Percentiles rank a stretch among this genome's conserved stretches.
Conservation (phyloP, 805 yeast genomes). For the Candida suzukii region DNA sequence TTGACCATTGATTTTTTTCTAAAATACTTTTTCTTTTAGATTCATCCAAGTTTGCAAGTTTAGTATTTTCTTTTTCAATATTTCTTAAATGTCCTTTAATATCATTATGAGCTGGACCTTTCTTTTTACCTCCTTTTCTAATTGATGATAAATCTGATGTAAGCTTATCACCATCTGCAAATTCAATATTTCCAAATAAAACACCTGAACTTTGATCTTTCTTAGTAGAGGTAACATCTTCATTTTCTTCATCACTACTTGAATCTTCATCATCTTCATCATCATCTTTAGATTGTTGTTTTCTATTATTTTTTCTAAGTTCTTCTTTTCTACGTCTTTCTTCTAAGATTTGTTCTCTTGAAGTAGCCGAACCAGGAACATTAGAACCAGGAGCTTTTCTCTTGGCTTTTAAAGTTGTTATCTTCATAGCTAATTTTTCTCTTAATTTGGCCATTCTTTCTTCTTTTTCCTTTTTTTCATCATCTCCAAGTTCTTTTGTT, state of each 20-base stretch:
- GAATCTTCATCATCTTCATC: conserved; percentile 34
- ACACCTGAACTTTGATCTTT: conserved; percentile 31
- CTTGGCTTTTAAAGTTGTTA: conserved; percentile 60
- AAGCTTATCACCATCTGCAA: conserved; percentile 73
- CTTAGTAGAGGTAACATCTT: conserved; percentile 26
- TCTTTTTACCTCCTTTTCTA: conserved; percentile 53
- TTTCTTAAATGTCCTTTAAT: conserved; percentile 72
- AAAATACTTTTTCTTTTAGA: conserved; percentile 54
- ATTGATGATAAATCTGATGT: conserved; percentile 62
- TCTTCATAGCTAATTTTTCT: conserved; percentile 71
- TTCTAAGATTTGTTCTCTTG: conserved; percentile 73
- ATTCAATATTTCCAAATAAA: conserved; percentile 74
- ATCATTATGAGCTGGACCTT: conserved; percentile 85
- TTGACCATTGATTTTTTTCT: conserved; percentile 80
- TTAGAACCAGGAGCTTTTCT: conserved; percentile 91
- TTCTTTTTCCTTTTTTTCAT: conserved; percentile 42
- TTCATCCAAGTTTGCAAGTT: conserved; percentile 47
- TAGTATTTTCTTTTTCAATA: conserved; percentile 67
- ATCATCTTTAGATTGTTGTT: conserved; percentile 25
- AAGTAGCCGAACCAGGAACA: conserved; percentile 72
- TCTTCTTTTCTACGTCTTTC: conserved; percentile 48
- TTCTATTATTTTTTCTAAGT: conserved; percentile 23
- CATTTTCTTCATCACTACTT: conserved; percentile 29
- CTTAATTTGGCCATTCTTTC: conserved; percentile 61
- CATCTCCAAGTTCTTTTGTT: conserved; percentile 26